Percentiles rank a stretch among this genome's conserved stretches.
Evolutionary conservation across 2,329 filamentous ascomycete species (phyloP).

Genomic region (Alternaria brassicae): DNA sequence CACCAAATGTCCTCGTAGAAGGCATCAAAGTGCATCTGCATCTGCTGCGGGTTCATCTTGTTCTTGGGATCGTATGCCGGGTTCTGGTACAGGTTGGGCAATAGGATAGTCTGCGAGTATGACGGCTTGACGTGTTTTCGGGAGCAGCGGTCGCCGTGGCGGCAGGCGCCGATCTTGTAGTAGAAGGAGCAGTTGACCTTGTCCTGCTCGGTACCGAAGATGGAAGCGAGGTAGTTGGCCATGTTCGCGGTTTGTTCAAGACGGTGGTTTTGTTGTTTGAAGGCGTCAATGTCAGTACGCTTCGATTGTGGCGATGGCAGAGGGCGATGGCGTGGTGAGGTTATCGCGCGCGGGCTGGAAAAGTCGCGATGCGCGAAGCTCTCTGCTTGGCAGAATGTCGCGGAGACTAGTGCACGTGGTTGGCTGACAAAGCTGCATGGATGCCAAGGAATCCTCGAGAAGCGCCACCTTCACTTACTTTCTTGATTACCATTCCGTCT

Average conservation of each 20-base stretch:
- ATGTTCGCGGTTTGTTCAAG: slow-evolving; percentile 57
- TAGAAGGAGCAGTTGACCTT: slow-evolving; percentile 99
- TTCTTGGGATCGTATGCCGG: slow-evolving; percentile 95
- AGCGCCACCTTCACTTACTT: slow-evolving; percentile 2
- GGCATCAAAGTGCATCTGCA: slow-evolving; percentile 99
- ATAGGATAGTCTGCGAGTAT: slow-evolving; percentile 95
- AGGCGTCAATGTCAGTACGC: background rate
- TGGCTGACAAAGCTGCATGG: slow-evolving; percentile 15
- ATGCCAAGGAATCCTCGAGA: slow-evolving; percentile 17
- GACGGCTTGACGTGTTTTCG: slow-evolving; percentile 99
- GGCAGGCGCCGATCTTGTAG: slow-evolving; percentile 99
- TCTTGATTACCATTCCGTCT: background rate
- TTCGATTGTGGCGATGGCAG: background rate
- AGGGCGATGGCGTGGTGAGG: slow-evolving; percentile 4
- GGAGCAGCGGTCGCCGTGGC: slow-evolving; percentile 96
- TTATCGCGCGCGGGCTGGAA: slow-evolving; percentile 15
- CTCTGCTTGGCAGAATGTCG: background rate
- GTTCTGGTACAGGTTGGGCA: slow-evolving; percentile 99
- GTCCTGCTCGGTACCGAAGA: slow-evolving; percentile 99
- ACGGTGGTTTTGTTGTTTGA: background rate
- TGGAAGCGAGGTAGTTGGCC: slow-evolving; percentile 98
- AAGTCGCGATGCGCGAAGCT: slow-evolving; percentile 22
- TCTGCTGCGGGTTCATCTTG: slow-evolving; percentile 94
- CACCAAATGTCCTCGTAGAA: slow-evolving; percentile 99
- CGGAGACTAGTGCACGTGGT: slow-evolving; percentile 4